Percentiles rank a stretch among this genome's conserved stretches.
Evolutionary conservation across 306 rosid genomes (phyloP).

Genomic region (Sechiopsis laciniata): DNA sequence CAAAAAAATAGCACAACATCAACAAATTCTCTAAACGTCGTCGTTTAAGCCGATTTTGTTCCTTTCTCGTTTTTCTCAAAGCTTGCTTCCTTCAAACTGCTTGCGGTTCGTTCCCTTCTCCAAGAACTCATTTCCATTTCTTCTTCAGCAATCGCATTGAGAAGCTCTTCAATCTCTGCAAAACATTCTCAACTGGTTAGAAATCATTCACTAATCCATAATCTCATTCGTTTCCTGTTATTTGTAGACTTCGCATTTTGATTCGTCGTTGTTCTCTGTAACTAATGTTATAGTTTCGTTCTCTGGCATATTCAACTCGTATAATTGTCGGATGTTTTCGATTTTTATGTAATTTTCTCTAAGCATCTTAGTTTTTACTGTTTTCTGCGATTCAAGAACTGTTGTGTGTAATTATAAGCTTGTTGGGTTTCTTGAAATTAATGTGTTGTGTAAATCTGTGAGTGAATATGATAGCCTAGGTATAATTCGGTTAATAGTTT

Average conservation of each 20-base stretch:
- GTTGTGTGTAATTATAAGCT: neutral
- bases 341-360: neutral
- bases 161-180: slow-evolving; percentile 1
- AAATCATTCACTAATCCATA: neutral
- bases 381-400: slow-evolving; percentile 6
- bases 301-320: neutral
- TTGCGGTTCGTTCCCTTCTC: slow-evolving; percentile 5
- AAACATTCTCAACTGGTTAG: slow-evolving; percentile 10
- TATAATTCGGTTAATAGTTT: neutral
- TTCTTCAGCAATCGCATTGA: neutral
- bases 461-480: neutral
- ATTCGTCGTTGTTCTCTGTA: neutral
- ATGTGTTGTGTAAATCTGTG: neutral
- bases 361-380: neutral
- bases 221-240: slow-evolving; percentile 1
- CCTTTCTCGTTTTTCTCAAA: neutral
- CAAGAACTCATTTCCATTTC: neutral
- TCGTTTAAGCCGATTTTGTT: neutral
- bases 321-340: neutral
- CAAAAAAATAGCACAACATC: too few relatives aligned
- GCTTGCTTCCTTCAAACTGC: neutral
- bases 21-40: neutral
- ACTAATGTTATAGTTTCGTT: neutral
- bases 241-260: neutral
- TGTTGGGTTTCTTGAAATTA: neutral